Conservation (phyloP, 306 rosid species). For the Gillenia trifoliata region DNA sequence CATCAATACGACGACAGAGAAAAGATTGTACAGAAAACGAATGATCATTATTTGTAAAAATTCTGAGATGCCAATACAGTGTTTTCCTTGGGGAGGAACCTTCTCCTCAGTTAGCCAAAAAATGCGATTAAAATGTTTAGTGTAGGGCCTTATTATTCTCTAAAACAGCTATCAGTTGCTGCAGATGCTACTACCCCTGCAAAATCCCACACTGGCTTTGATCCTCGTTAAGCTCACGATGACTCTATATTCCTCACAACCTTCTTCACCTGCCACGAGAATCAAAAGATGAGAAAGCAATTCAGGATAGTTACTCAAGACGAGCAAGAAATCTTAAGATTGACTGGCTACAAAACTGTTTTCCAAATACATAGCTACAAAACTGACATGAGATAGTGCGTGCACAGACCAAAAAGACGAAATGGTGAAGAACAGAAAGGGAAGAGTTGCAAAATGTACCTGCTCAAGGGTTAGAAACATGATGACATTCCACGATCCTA, state of each 20-base stretch:
- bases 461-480: constrained; percentile 96
- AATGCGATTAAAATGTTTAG: neutral
- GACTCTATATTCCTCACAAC: constrained; percentile 57
- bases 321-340: too few species aligned
- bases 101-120: constrained; percentile 18
- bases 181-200: constrained; percentile 10
- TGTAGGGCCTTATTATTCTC: constrained; percentile 31
- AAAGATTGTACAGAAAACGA: constrained; percentile 9
- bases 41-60: constrained; percentile 2
- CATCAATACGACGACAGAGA: neutral
- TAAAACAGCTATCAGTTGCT: constrained; percentile 14
- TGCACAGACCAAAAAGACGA: neutral
- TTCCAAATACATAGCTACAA: too few species aligned
- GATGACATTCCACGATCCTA: constrained; percentile 98
- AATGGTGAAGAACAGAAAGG: neutral
- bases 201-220: constrained; percentile 11
- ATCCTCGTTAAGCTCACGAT: constrained; percentile 30
- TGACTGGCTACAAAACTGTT: too few species aligned
- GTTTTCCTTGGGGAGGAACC: constrained; percentile 1
- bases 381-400: too few species aligned
- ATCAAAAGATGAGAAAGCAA: constrained; percentile 14
- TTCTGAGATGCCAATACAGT: neutral
- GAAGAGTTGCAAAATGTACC: constrained; percentile 40
- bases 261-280: constrained; percentile 57
- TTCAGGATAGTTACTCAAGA: neutral